A percentile compares a stretch with the other conserved stretches of the same genome.
phyloP scores from a whole-genome alignment of 139 green algal species.

The Ettlia oleoabundans region DNA sequence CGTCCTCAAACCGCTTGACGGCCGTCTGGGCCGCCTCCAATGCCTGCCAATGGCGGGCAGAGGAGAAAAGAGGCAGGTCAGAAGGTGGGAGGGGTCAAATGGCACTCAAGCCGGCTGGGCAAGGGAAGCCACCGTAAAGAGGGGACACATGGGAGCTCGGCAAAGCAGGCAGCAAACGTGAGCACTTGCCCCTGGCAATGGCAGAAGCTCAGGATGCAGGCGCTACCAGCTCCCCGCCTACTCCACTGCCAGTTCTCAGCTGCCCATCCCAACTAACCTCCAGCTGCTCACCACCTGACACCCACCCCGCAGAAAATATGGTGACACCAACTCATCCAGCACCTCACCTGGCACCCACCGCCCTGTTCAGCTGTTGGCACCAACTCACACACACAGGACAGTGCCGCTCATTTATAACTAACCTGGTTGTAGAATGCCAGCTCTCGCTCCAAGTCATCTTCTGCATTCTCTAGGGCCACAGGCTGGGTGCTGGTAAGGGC shows the following conservation, averaged over 20 bases:
- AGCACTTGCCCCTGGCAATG: too few relatives aligned
- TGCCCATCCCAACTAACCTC: too few relatives aligned
- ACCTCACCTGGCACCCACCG: background rate
- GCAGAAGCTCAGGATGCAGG: too few relatives aligned
- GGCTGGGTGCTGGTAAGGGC: constrained; percentile 44
- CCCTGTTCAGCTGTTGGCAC: background rate
- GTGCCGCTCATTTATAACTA: background rate
- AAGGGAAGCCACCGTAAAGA: too few relatives aligned
- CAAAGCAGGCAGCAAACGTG: too few relatives aligned
- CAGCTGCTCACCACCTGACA: too few relatives aligned
- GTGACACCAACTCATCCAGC: too few relatives aligned
- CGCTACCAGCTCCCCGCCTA: too few relatives aligned
- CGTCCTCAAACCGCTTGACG: constrained; percentile 71
- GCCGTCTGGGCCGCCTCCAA: constrained; percentile 71
- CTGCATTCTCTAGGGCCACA: constrained; percentile 62
- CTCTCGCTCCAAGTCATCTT: constrained; percentile 93
- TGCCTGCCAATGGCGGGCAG: constrained; percentile 57
- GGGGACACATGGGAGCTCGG: too few relatives aligned
- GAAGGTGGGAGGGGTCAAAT: background rate
- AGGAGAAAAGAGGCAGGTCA: background rate
- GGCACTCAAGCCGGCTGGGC: too few relatives aligned
- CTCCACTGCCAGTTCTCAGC: too few relatives aligned
- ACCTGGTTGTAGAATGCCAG: constrained; percentile 95
- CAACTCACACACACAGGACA: background rate
- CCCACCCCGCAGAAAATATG: too few relatives aligned